Evolutionary conservation across 257 asterid species (phyloP), one percentile per base, ranked within the genome.

Genomic region (Echites panduratus): DNA sequence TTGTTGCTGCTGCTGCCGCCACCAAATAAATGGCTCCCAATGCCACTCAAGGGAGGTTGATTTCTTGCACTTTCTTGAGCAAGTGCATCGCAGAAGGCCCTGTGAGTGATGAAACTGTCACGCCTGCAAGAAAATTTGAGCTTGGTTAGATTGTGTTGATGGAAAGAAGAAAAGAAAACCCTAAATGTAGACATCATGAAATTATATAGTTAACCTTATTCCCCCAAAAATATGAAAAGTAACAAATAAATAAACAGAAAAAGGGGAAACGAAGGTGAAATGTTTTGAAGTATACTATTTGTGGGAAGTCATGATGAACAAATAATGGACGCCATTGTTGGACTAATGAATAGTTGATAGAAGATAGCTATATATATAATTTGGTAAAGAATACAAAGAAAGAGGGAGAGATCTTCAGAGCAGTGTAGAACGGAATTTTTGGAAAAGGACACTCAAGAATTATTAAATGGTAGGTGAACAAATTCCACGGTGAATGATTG

Each of bases 31-130:
- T 82, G 87, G 73, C 79, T 78, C 26, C 92, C 88, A 22, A 88
- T 82, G 76, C 82, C 79, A 82, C 71, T 77, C 50, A 91, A 52
- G 2, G 90, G 40, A 4, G 92, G 78, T 47, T 91, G 84, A 66
- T 81, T 87, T 9, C 93, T 81, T 4, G 93, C 95, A 69, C 84
- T 85, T 75, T 91, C 97, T 38, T 91, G 95, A 17, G 96, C 93
- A 0, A 91, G 79, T 7, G 96, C 97, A 70, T 91, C 97, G 68
- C 97, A 91, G 72, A 91, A 91, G 2, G 97, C 97, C 38, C 97
- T 77, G 48, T 91, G 97, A 0, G 97, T 91, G 80, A 91, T 84
- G 82, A 89, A 91, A 65, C 96, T 91, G 59, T 89, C 96, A 8
- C 95, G 88, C 89, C 96, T 91, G 88, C 65, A 66, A 70, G 5